These are phyloP conservation scores for Berkeleyomyces basicola DNA, from an alignment of 2,329 filamentous ascomycete species.

Conservation along the genomic window DNA sequence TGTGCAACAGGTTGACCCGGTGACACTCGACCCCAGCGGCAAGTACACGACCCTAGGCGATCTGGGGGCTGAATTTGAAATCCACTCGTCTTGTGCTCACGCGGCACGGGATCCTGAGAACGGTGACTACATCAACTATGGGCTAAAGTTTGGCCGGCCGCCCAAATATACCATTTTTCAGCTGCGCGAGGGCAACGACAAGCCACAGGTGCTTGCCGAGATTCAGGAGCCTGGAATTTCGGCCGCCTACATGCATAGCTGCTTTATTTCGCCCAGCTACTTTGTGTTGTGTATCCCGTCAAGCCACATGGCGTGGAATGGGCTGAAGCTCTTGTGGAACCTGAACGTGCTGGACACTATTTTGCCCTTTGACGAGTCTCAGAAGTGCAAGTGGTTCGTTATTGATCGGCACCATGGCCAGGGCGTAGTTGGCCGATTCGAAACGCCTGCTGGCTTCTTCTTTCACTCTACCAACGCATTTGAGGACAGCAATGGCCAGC, in stretches of 20 bases:
- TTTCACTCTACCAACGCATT: slow-evolving; percentile 71
- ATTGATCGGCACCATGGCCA: slow-evolving; percentile 45
- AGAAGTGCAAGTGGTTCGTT: slow-evolving; percentile 53
- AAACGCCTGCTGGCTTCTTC: slow-evolving; percentile 53
- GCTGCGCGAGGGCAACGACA: slow-evolving; percentile 42
- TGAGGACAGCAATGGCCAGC: slow-evolving; percentile 37
- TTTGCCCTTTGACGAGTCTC: slow-evolving; percentile 39
- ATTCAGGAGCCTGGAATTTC: slow-evolving; percentile 33
- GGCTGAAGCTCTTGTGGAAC: slow-evolving; percentile 44
- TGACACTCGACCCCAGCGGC: slow-evolving; percentile 56
- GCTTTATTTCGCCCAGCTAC: slow-evolving; percentile 55
- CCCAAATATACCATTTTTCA: slow-evolving; percentile 54
- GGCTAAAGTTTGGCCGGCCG: slow-evolving; percentile 44
- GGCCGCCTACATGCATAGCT: slow-evolving; percentile 66
- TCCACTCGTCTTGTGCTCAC: slow-evolving; percentile 53
- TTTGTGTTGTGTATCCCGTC: slow-evolving; percentile 60
- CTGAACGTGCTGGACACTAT: slow-evolving; percentile 55
- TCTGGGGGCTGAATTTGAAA: slow-evolving; percentile 52
- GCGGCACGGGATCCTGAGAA: slow-evolving; percentile 53
- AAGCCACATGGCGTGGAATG: slow-evolving; percentile 39
- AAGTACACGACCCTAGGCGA: slow-evolving; percentile 33
- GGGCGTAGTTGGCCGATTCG: slow-evolving; percentile 53
- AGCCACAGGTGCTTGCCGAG: slow-evolving; percentile 54
- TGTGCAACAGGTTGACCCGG: slow-evolving; percentile 47
- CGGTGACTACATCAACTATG: slow-evolving; percentile 69